Evolutionary conservation across 176 grass and related monocot genomes (phyloP), one percentile per base, ranked within the genome.

Genomic region (Avena eriantha): DNA sequence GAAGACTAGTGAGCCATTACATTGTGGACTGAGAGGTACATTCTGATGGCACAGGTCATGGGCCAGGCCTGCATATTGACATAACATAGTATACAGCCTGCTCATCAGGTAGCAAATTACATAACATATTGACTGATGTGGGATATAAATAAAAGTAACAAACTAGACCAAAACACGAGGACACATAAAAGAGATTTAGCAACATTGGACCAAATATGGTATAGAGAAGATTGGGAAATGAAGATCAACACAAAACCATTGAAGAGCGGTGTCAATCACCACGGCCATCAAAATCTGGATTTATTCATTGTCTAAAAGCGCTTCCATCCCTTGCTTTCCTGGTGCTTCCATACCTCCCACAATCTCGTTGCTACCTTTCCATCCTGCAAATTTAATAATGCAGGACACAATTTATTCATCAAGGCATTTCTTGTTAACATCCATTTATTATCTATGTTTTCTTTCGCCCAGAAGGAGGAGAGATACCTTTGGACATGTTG

Each of bases 401-500:
- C 66, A 59, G 4, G 56, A 10, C 2, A 46, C 1, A 7, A 68
- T 58, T 86, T 29, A 69, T 60, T 49, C 39, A 91, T 84, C 21
- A 77, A 18, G 4, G 5, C 50, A 2, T 33, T 6, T 24, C 11
- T 76, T 43, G n/a, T 48, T 34, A 80, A 16, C 14, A 80, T 26
- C 0, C 1, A n/a, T 29, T 29, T 58, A 4, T 19, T 54, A 10
- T 58, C 8, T 22, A 2, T 81, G 21, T 82, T 19, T 69, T 46
- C 3, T 65, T 83, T 63, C 36, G 48, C 31, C 58, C 23, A 69
- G 73, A 60, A 67, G 5, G 12, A 57, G 48, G 55, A 80, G 12
- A 70, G 10, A 72, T 23, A 90, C 92, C 95, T 85, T 87, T 78
- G 73, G 64, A n/a, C 91, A 98, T 90, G 78, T 93, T 76, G 80